These are phyloP conservation scores for Cephaloascus fragrans DNA, from an alignment of 805 yeast species.

Conservation along the genomic window DNA sequence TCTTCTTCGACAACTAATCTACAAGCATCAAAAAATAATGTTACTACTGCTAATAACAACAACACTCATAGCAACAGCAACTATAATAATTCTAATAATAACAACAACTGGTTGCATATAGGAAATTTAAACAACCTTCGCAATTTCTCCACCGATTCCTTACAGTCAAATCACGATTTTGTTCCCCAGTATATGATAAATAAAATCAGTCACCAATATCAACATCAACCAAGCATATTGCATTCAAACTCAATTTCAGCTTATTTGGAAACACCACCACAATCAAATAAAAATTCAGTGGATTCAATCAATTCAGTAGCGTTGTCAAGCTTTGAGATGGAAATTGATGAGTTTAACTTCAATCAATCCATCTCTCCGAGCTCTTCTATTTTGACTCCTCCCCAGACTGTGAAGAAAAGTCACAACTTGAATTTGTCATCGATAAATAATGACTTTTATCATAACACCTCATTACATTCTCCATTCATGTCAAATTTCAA, in stretches of 20 bases:
- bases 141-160: conserved; percentile 25
- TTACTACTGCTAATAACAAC: too few species aligned
- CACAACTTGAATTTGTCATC: background rate
- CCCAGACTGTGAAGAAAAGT: background rate
- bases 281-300: conserved; percentile 21
- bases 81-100: conserved; percentile 20
- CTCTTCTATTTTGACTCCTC: background rate
- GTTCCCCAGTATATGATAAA: conserved; percentile 30
- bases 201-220: conserved; percentile 8
- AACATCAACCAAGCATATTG: background rate
- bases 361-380: too few species aligned
- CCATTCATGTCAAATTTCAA: conserved; percentile 20
- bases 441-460: background rate
- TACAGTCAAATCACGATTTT: conserved; percentile 33
- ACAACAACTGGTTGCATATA: conserved; percentile 31
- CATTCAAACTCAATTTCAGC: background rate
- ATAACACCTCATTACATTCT: conserved; percentile 19
- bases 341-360: conserved; percentile 22
- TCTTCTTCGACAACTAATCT: background rate
- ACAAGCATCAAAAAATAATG: background rate
- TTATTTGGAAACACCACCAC: conserved; percentile 30
- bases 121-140: conserved; percentile 19
- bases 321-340: conserved; percentile 7
- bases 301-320: conserved; percentile 2
- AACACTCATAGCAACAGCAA: too few species aligned